Conservation (phyloP, 768 basidiomycete species). For the Rhizopogon vinicolor region DNA sequence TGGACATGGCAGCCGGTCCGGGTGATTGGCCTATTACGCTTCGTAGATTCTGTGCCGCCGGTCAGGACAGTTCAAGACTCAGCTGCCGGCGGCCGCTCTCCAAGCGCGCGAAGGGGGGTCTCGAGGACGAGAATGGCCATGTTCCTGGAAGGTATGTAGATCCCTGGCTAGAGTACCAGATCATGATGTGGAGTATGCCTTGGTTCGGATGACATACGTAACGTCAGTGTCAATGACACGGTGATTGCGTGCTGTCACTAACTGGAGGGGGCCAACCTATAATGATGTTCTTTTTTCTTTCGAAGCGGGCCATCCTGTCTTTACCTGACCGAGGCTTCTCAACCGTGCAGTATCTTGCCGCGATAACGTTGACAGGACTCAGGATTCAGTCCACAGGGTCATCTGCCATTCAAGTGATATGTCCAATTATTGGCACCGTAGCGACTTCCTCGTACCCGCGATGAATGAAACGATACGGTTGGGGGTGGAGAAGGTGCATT, state of each 20-base stretch:
- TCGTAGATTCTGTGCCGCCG: too few relatives aligned
- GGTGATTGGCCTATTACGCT: background rate
- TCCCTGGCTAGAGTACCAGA: background rate
- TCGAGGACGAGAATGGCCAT: background rate
- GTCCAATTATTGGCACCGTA: background rate
- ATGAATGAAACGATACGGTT: background rate
- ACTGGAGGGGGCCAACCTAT: background rate
- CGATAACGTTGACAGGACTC: too few relatives aligned
- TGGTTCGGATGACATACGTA: background rate
- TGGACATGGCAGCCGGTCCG: background rate
- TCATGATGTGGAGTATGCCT: background rate
- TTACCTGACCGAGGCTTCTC: too few relatives aligned
- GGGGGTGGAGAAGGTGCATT: background rate
- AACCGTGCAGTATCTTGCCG: too few relatives aligned
- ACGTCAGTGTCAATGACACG: background rate
- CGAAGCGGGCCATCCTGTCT: background rate
- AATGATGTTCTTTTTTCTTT: background rate
- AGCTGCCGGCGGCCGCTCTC: background rate
- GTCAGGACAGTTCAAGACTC: background rate
- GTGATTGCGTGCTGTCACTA: background rate
- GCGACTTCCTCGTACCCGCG: background rate
- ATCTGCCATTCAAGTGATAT: background rate
- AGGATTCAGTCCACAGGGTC: too few relatives aligned
- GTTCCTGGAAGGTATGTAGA: background rate
- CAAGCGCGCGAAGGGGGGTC: background rate